These are phyloP conservation scores for Allium cepa DNA, from an alignment of 106 monocot species.

Conservation along the genomic window DNA sequence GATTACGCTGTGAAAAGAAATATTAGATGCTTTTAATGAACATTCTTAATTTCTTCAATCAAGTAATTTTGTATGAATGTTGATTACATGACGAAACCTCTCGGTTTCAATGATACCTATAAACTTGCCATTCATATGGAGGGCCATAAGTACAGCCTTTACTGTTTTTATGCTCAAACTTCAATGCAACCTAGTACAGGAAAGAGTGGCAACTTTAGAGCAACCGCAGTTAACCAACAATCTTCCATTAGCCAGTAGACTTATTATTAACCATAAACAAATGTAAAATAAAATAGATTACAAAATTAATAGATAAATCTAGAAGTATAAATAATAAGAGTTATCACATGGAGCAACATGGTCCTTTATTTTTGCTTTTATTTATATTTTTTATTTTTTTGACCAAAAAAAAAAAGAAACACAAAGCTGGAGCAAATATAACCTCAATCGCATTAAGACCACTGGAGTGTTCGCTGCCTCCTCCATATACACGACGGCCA, in stretches of 20 bases:
- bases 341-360: not conserved
- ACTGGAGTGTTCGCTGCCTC: conserved; percentile 36
- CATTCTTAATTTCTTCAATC: not conserved
- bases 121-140: conserved; percentile 94
- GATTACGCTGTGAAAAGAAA: conserved; percentile 39
- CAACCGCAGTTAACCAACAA: not conserved
- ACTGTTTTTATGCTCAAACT: conserved; percentile 79
- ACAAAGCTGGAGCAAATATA: not conserved
- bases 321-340: not conserved
- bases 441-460: conserved; percentile 78
- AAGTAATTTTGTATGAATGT: not conserved
- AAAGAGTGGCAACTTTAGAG: not conserved
- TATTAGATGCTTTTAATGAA: not conserved
- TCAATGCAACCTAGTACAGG: conserved; percentile 47
- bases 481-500: conserved; percentile 72
- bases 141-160: conserved; percentile 94
- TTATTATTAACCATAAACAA: not conserved
- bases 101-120: conserved; percentile 28
- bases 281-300: not conserved
- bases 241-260: not conserved
- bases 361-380: not conserved
- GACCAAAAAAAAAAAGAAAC: not conserved
- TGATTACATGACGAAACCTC: not conserved
- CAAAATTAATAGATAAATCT: not conserved
- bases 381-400: not conserved